phyloP scores from a whole-genome alignment of 192 early-diverging fungal genomes.

The Phlyctochytrium bullatum region DNA sequence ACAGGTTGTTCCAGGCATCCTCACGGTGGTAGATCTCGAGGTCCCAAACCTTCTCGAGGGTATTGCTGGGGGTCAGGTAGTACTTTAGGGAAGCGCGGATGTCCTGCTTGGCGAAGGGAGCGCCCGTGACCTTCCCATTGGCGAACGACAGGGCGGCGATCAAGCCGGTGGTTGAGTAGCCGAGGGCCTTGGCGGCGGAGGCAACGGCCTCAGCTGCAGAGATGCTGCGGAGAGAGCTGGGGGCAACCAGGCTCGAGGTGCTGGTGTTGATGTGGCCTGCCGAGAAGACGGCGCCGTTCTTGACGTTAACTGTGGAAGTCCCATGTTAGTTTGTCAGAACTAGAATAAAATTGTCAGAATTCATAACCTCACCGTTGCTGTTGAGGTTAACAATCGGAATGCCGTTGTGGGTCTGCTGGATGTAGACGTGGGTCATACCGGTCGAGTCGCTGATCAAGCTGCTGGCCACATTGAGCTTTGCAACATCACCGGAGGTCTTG shows the following conservation, averaged over 20 bases:
- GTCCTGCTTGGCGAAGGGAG: conserved; percentile 1
- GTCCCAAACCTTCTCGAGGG: conserved; percentile 16
- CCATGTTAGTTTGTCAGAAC: no score
- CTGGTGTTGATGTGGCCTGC: conserved; percentile 1
- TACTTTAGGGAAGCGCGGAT: conserved; percentile 11
- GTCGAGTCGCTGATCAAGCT: neutral
- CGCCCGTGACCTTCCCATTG: neutral
- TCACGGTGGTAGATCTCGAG: conserved; percentile 16
- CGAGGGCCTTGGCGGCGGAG: conserved; percentile 6
- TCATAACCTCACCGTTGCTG: conserved; percentile 66
- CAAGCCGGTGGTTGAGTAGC: neutral
- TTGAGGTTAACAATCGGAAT: conserved; percentile 78
- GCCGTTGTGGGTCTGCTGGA: conserved; percentile 69
- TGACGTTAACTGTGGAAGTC: no score
- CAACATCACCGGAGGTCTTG: neutral
- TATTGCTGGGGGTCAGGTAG: conserved; percentile 14
- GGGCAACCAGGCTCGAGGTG: neutral
- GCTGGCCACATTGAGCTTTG: neutral
- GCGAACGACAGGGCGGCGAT: neutral
- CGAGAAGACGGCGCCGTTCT: conserved; percentile 1
- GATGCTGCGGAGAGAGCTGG: neutral
- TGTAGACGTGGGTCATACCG: conserved; percentile 73
- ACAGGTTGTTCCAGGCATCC: conserved; percentile 24
- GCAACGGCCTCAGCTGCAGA: conserved; percentile 3
- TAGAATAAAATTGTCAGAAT: no score